A percentile compares a stretch with the other conserved stretches of the same genome.
phyloP scores from a whole-genome alignment of 2,329 filamentous ascomycete species.

The Aspergillus floridensis region DNA sequence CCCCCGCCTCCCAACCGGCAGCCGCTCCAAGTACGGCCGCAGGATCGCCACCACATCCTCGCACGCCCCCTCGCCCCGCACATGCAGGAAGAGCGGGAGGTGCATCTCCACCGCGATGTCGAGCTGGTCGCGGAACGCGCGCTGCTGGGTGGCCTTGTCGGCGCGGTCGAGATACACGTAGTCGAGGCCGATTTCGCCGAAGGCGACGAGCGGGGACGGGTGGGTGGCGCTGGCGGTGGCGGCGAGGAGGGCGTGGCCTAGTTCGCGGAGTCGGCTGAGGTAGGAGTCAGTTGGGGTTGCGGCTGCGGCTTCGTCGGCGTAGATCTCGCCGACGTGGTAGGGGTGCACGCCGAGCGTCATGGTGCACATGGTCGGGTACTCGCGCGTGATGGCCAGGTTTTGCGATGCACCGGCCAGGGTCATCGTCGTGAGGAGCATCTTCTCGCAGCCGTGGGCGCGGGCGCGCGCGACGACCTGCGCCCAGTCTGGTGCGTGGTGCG shows the following conservation, averaged over 20 bases:
- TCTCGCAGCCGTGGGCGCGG: slow-evolving; percentile 20
- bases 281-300: background rate
- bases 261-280: slow-evolving; percentile 18
- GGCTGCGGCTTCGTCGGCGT: slow-evolving; percentile 17
- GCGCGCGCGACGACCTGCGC: slow-evolving; percentile 25
- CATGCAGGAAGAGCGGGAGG: slow-evolving; percentile 37
- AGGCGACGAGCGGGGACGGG: slow-evolving; percentile 42
- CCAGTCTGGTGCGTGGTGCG: slow-evolving; percentile 50
- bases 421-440: slow-evolving; percentile 34
- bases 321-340: slow-evolving; percentile 50
- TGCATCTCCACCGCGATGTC: slow-evolving; percentile 37
- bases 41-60: slow-evolving; percentile 40
- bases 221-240: slow-evolving; percentile 13
- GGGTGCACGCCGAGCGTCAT: slow-evolving; percentile 53
- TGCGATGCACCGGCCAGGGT: slow-evolving; percentile 43
- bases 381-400: slow-evolving; percentile 39
- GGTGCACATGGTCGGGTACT: slow-evolving; percentile 37
- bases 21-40: slow-evolving; percentile 36
- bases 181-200: slow-evolving; percentile 52
- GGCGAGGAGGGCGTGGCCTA: slow-evolving; percentile 23
- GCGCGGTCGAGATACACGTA: slow-evolving; percentile 49
- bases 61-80: slow-evolving; percentile 37
- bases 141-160: slow-evolving; percentile 42
- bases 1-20: slow-evolving; percentile 46
- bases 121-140: slow-evolving; percentile 44